Conservation (phyloP, 305 asterid species). For the Fraxinus albicans region DNA sequence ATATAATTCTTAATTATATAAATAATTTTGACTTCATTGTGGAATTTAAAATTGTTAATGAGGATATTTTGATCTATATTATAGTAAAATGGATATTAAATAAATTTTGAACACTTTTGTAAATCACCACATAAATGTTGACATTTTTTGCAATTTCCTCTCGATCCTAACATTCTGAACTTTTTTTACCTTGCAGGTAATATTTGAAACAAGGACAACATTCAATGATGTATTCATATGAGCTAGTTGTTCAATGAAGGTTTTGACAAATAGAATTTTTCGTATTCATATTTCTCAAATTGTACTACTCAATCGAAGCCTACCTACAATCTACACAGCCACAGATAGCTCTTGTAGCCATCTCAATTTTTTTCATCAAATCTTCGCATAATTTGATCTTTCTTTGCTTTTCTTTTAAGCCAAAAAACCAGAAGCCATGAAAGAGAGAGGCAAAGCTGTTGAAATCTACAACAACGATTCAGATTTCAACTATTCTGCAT, state of each 20-base stretch:
- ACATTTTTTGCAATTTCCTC: no score
- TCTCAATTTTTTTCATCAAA: slow-evolving; percentile 1
- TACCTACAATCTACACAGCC: not conserved
- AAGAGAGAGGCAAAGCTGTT: slow-evolving; percentile 64
- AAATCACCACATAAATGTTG: no score
- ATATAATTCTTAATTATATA: no score
- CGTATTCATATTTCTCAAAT: not conserved
- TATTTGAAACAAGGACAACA: not conserved
- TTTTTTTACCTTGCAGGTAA: not conserved
- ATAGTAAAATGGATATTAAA: no score
- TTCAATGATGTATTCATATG: not conserved
- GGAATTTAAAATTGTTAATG: no score
- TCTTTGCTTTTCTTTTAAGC: not conserved
- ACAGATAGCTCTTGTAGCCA: not conserved
- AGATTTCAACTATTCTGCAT: slow-evolving; percentile 53
- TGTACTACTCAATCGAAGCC: not conserved
- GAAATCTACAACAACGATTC: slow-evolving; percentile 24
- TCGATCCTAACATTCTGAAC: no score
- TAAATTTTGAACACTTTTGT: no score
- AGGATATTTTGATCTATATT: no score
- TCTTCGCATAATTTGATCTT: not conserved
- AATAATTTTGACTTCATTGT: no score
- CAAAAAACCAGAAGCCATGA: slow-evolving; percentile 35
- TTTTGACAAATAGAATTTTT: no score
- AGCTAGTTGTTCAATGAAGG: no score